Conservation (phyloP, 768 basidiomycete species). For the Podaxis pistillaris region DNA sequence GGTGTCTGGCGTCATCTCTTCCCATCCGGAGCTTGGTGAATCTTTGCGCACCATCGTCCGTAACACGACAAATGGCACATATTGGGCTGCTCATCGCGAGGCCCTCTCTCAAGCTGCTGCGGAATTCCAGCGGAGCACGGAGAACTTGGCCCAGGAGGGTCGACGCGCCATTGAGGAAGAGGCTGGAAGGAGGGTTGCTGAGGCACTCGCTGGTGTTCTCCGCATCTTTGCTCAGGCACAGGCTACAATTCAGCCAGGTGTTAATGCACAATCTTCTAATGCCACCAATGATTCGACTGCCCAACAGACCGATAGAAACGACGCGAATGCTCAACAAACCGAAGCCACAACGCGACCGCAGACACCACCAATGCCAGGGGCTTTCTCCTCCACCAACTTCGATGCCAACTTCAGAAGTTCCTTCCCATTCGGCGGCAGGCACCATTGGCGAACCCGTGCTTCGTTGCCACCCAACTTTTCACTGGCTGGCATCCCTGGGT, state of each 20-base stretch:
- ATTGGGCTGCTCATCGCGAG: conserved; percentile 67
- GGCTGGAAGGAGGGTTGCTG: conserved; percentile 60
- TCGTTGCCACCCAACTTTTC: conserved; percentile 8
- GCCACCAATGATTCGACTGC: conserved; percentile 16
- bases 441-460: neutral
- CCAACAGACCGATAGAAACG: neutral
- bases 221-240: conserved; percentile 43
- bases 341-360: conserved; percentile 15
- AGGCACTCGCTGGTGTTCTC: conserved; percentile 60
- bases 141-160: conserved; percentile 41
- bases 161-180: conserved; percentile 58
- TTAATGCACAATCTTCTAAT: conserved; percentile 13
- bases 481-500: neutral
- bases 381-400: neutral
- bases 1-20: conserved; percentile 51
- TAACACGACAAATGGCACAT: conserved; percentile 62
- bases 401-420: neutral
- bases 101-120: conserved; percentile 57
- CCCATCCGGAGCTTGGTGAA: conserved; percentile 73
- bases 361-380: conserved; percentile 13
- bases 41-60: conserved; percentile 60
- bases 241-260: conserved; percentile 14
- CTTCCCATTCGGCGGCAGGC: neutral
- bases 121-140: conserved; percentile 46
- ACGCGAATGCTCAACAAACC: neutral